phyloP scores from a whole-genome alignment of 225 moss, liverwort and hornwort species.

The Physcomitrium patens region DNA sequence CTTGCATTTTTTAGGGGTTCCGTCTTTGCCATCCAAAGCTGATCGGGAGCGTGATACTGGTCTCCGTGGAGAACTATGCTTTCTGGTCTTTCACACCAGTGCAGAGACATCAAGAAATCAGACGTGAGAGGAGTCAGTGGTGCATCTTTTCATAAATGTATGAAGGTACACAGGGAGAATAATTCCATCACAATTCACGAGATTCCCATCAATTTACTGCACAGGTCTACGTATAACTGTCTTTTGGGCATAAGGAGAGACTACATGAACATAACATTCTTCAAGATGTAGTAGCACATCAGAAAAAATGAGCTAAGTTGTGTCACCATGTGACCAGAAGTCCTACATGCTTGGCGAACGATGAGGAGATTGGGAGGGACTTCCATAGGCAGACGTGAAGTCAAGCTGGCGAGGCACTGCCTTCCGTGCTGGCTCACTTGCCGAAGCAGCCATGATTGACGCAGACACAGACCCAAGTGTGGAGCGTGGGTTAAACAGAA shows the following conservation, averaged over 20 bases:
- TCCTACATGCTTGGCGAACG: slow-evolving; percentile 47
- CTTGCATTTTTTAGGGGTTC: slow-evolving; percentile 86
- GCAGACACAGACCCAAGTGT: slow-evolving; percentile 41
- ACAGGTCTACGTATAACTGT: slow-evolving; percentile 2
- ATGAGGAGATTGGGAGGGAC: slow-evolving; percentile 38
- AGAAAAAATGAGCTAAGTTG: not conserved
- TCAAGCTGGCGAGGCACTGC: slow-evolving; percentile 62
- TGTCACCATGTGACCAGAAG: slow-evolving; percentile 23
- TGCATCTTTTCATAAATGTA: not conserved
- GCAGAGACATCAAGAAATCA: slow-evolving; percentile 12
- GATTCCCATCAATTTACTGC: not conserved
- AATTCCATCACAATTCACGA: not conserved
- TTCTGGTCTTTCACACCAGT: slow-evolving; percentile 48
- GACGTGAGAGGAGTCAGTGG: slow-evolving; percentile 4
- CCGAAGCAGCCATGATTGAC: slow-evolving; percentile 40
- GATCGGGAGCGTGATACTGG: slow-evolving; percentile 59
- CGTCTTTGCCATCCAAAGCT: slow-evolving; percentile 67
- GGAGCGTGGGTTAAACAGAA: slow-evolving; percentile 29
- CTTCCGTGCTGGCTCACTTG: slow-evolving; percentile 53
- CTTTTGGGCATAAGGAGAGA: not conserved
- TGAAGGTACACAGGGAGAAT: slow-evolving; percentile 1
- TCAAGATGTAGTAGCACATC: not conserved
- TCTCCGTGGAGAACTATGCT: slow-evolving; percentile 66
- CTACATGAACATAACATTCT: not conserved
- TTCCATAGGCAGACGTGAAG: slow-evolving; percentile 53